Base-by-base conservation (phyloP, 2,329 filamentous ascomycete genomes). In the Monosporascus sp. region DNA sequence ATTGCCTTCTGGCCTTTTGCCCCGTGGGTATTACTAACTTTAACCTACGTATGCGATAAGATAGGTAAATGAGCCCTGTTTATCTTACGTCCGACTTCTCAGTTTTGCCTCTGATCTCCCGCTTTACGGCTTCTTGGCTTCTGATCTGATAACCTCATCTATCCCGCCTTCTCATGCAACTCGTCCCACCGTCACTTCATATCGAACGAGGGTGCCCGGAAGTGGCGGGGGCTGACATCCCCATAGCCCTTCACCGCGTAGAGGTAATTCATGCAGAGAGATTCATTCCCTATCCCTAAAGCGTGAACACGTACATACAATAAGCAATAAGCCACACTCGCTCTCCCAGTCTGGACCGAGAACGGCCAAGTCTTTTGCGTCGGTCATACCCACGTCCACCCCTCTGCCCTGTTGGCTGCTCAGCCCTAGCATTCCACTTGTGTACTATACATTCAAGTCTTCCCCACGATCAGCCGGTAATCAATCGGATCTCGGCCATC, bases 151-250 rank as follows among this genome's bases (percentile, higher is more conserved):
- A 31, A 19, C 6, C 24, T 17, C 40, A 19, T 24, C 40, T 17
- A 31, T 46, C 24, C 31, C n/a, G 43, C 20, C 43, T 46, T 27
- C 50, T 47, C 6, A 27, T 50, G 41, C 40, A 16, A 31, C 22
- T n/a, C 38, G 38, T 26, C 36, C 27, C 37, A 40, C 49, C 49
- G 44, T 41, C 36, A 27, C 41, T n/a, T 31, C 49, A 31, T 16
- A 26, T 34, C 41, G 27, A 19, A 52, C 37, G n/a, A 49, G 17
- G 24, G 24, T 46, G n/a, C 43, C 43, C 1, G 8, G 22, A 53
- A 53, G 51, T 53, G 47, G 51, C 47, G 46, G 46, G 46, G 50
- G 51, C 47, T 53, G 47, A 45, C 46, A n/a, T 49, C 20, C 34
- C 9, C 34, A 43, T 26, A 27, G 16, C 17, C 24, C 16, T 44